Conservation (phyloP, 1,139 yeast species). For the Arxiozyma slooffiae region DNA sequence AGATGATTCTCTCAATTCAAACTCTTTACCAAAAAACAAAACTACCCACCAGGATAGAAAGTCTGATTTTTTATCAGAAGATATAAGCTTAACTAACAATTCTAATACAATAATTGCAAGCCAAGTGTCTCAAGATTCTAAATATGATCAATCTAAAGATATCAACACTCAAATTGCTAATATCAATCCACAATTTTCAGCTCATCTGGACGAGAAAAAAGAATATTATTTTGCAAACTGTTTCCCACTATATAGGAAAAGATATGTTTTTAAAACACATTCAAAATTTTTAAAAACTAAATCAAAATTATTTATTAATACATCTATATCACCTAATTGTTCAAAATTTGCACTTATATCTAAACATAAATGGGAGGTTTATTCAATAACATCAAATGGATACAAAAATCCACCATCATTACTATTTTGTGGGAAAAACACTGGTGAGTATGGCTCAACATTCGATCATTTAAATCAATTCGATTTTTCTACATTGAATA, state of each 20-base stretch:
- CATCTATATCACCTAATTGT: conserved; percentile 46
- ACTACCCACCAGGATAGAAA: neutral
- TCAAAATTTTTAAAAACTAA: conserved; percentile 41
- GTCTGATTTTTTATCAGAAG: conserved; percentile 1
- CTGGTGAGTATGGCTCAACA: conserved; percentile 55
- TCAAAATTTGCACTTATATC: conserved; percentile 56
- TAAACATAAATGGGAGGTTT: conserved; percentile 67
- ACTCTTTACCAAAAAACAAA: neutral
- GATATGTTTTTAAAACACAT: conserved; percentile 56
- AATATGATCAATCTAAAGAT: neutral
- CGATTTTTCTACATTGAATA: neutral
- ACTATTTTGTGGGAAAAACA: conserved; percentile 48
- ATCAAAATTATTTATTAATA: conserved; percentile 44
- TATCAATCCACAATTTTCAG: conserved; percentile 9
- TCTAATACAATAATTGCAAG: conserved; percentile 5
- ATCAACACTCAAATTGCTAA: neutral
- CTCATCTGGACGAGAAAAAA: conserved; percentile 29
- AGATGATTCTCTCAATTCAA: neutral
- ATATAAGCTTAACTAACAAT: conserved; percentile 4
- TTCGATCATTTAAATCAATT: conserved; percentile 33
- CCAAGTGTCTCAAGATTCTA: conserved; percentile 3
- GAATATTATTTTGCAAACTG: conserved; percentile 67
- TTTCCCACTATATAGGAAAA: conserved; percentile 71
- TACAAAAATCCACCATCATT: conserved; percentile 44
- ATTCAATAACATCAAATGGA: conserved; percentile 34